A percentile compares a stretch with the other conserved stretches of the same genome.
phyloP scores from a whole-genome alignment of 352 stramenopile genomes.

The Phytophthora quininea region DNA sequence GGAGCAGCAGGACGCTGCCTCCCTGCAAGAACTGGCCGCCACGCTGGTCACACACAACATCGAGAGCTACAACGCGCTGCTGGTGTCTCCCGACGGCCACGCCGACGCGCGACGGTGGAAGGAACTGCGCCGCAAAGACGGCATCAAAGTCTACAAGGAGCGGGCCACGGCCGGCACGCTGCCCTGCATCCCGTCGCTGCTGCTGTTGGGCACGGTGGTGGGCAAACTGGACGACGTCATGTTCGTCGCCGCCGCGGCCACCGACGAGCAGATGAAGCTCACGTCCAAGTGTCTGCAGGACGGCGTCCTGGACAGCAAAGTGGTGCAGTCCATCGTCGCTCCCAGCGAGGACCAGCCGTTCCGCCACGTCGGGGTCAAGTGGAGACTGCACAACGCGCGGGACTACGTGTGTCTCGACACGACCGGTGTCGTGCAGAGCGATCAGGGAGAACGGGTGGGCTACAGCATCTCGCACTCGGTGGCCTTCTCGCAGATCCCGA shows the following conservation, averaged over 20 bases:
- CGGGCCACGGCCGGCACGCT: slow-evolving; percentile 4
- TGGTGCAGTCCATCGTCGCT: slow-evolving; percentile 54
- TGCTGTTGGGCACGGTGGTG: slow-evolving; percentile 32
- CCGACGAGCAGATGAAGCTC: slow-evolving; percentile 58
- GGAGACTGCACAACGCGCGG: slow-evolving; percentile 48
- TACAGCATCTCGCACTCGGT: slow-evolving; percentile 47
- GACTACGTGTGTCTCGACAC: slow-evolving; percentile 59
- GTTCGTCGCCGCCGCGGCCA: slow-evolving; percentile 27
- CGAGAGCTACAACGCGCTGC: slow-evolving; percentile 29
- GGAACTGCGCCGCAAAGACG: slow-evolving; percentile 37
- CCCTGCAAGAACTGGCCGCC: slow-evolving; percentile 27
- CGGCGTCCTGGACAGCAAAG: slow-evolving; percentile 53
- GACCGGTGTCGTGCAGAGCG: slow-evolving; percentile 24
- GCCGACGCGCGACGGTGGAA: slow-evolving; percentile 35
- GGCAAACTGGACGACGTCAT: slow-evolving; percentile 36
- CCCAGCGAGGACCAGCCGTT: slow-evolving; percentile 56
- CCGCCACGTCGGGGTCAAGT: slow-evolving; percentile 63
- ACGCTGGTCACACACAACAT: slow-evolving; percentile 41
- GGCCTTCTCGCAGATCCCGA: slow-evolving; percentile 41
- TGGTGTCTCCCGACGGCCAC: slow-evolving; percentile 17
- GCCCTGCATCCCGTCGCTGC: slow-evolving; percentile 35
- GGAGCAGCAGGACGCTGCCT: slow-evolving; percentile 22
- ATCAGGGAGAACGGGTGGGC: slow-evolving; percentile 29
- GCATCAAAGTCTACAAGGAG: slow-evolving; percentile 36
- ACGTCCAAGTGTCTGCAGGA: slow-evolving; percentile 45